Evolutionary conservation across 805 yeast species (phyloP).

Genomic region (Candida yuanshanica): DNA sequence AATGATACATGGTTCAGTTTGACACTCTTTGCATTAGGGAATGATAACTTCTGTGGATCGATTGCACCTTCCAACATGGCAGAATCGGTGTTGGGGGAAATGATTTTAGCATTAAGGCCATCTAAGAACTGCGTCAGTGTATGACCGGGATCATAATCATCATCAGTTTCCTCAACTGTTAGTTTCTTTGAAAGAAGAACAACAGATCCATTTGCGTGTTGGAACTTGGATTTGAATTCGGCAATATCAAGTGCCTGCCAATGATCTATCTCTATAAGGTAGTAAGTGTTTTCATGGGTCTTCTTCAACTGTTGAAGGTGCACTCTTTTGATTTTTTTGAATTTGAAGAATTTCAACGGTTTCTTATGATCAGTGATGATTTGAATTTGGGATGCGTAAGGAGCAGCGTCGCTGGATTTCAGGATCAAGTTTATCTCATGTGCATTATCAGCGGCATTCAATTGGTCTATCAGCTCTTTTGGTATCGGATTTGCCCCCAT

Average conservation of each 20-base stretch:
- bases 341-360: conserved; percentile 5
- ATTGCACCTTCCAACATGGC: neutral
- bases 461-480: neutral
- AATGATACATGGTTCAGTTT: conserved; percentile 1
- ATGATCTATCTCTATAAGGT: conserved; percentile 4
- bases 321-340: neutral
- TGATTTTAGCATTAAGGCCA: conserved; percentile 4
- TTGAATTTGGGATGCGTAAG: neutral
- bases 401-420: neutral
- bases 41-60: conserved; percentile 1
- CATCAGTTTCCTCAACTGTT: neutral
- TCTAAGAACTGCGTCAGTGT: conserved; percentile 1
- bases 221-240: conserved; percentile 1
- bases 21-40: conserved; percentile 1
- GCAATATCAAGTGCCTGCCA: conserved; percentile 3
- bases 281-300: neutral
- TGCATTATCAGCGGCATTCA: neutral
- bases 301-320: neutral
- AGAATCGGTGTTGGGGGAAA: neutral
- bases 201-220: conserved; percentile 2
- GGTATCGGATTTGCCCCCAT: too few relatives aligned
- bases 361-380: conserved; percentile 9
- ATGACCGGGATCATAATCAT: neutral
- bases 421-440: neutral
- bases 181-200: conserved; percentile 2